A percentile compares a stretch with the other conserved stretches of the same genome.
Conservation (phyloP, 2,329 filamentous ascomycete genomes). For the Neofusicoccum parvum region DNA sequence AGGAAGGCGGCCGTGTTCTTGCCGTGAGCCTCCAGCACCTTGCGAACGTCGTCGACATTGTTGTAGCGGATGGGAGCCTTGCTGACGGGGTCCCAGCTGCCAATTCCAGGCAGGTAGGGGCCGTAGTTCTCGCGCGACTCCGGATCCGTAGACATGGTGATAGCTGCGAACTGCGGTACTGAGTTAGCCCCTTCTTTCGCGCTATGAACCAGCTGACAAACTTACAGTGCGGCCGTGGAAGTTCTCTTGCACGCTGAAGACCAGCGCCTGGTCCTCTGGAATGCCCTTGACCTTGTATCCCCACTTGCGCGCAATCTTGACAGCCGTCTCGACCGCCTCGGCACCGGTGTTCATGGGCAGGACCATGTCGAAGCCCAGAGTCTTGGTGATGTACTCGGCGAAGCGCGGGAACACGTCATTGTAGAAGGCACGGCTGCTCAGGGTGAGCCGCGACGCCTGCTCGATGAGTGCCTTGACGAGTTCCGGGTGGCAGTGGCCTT, state of each 20-base stretch:
- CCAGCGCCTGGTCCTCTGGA: conserved; percentile 76
- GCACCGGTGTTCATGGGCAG: conserved; percentile 98
- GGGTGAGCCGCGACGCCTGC: conserved; percentile 84
- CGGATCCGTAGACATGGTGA: conserved; percentile 92
- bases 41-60: conserved; percentile 77
- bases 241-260: conserved; percentile 86
- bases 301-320: conserved; percentile 98
- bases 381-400: conserved; percentile 84
- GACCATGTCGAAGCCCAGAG: conserved; percentile 97
- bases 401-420: conserved; percentile 98
- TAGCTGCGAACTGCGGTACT: conserved; percentile 74
- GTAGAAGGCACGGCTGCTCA: conserved; percentile 94
- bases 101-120: conserved; percentile 88
- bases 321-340: conserved; percentile 91
- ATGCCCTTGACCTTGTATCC: conserved; percentile 96
- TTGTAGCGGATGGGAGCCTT: conserved; percentile 82
- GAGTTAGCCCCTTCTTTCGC: background rate
- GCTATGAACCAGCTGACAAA: conserved; percentile 23
- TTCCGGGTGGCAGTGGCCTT: conserved; percentile 96
- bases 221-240: conserved; percentile 93
- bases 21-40: conserved; percentile 77
- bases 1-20: conserved; percentile 88
- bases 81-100: conserved; percentile 74
- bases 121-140: conserved; percentile 97
- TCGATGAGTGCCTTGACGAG: conserved; percentile 87